These are phyloP conservation scores for Fusarium sp. DNA, from an alignment of 2,329 filamentous ascomycete species.

Conservation along the genomic window DNA sequence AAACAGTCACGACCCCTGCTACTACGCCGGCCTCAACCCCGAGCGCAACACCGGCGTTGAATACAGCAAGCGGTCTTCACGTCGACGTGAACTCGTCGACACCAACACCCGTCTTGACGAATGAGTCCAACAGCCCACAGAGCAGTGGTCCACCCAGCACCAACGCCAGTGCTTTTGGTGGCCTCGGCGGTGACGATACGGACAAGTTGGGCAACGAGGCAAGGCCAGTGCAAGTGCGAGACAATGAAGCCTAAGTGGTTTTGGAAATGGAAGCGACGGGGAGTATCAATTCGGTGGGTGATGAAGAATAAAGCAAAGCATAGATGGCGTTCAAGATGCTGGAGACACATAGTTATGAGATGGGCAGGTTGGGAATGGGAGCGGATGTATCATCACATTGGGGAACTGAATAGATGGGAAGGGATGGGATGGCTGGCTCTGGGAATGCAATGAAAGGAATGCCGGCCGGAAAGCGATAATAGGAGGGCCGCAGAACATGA, in stretches of 20 bases:
- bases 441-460: background rate
- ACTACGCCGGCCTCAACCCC: background rate
- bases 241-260: conserved; percentile 46
- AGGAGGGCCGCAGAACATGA: background rate
- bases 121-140: conserved; percentile 76
- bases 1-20: conserved; percentile 11
- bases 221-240: conserved; percentile 42
- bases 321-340: conserved; percentile 22
- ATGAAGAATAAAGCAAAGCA: conserved; percentile 48
- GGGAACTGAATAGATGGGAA: background rate
- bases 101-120: conserved; percentile 75
- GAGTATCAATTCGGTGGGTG: conserved; percentile 23
- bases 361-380: background rate
- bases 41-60: background rate
- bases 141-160: conserved; percentile 75
- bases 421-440: background rate
- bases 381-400: background rate
- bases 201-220: conserved; percentile 36
- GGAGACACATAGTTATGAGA: background rate
- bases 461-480: background rate
- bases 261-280: background rate
- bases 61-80: conserved; percentile 49
- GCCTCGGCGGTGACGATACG: conserved; percentile 46
- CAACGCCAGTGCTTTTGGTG: conserved; percentile 65
- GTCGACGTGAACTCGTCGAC: conserved; percentile 64